Conservation (phyloP, 805 yeast species). For the Wickerhamomyces rabaulensis region DNA sequence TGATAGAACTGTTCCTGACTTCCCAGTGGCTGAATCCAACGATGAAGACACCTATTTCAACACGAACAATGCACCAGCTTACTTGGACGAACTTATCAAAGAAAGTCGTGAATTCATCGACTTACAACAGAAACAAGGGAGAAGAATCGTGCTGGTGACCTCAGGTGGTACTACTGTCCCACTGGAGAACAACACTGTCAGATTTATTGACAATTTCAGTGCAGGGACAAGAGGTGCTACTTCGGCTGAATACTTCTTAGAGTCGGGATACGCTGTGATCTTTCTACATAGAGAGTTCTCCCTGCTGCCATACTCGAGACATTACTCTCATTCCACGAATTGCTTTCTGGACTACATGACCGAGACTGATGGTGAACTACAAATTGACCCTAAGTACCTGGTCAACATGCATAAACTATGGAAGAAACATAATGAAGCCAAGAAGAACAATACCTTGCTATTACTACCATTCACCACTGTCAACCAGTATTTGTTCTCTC, state of each 20-base stretch:
- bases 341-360: conserved; percentile 83
- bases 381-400: conserved; percentile 55
- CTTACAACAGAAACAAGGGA: conserved; percentile 17
- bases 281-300: conserved; percentile 92
- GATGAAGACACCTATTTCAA: conserved; percentile 78
- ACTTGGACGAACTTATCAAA: not conserved
- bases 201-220: conserved; percentile 94
- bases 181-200: conserved; percentile 89
- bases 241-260: conserved; percentile 86
- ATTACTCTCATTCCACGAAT: conserved; percentile 76
- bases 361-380: conserved; percentile 47
- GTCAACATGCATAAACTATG: conserved; percentile 55
- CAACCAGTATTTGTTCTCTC: conserved; percentile 85
- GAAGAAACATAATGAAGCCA: conserved; percentile 43
- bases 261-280: conserved; percentile 84
- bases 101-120: not conserved
- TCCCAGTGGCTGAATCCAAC: conserved; percentile 64
- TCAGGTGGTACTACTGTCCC: conserved; percentile 99
- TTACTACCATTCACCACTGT: conserved; percentile 90
- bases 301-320: conserved; percentile 86
- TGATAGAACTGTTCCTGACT: conserved; percentile 68
- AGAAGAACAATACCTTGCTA: conserved; percentile 33
- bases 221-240: conserved; percentile 99
- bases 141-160: conserved; percentile 75
- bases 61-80: conserved; percentile 32